Percentiles rank a stretch among this genome's conserved stretches.
These are phyloP conservation scores for Aureobasidium sp. DNA, from an alignment of 2,329 filamentous ascomycete genomes.

Conservation along the genomic window DNA sequence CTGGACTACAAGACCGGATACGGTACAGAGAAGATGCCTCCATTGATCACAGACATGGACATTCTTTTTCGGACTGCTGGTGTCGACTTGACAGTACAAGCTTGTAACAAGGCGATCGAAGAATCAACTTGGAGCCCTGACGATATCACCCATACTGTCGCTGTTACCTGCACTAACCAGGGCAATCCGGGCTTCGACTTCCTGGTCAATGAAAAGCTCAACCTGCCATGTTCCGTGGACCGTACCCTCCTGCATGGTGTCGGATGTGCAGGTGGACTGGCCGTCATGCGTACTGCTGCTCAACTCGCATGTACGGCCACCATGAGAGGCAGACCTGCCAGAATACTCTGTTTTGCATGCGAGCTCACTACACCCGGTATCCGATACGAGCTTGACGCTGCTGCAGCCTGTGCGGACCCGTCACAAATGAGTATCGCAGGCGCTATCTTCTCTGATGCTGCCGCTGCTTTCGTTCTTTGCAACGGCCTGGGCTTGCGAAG, in stretches of 20 bases:
- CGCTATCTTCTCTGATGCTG: slow-evolving; percentile 62
- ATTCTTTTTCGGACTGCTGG: neutral
- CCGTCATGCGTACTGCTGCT: slow-evolving; percentile 39
- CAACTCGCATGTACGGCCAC: slow-evolving; percentile 58
- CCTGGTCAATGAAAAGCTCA: slow-evolving; percentile 28
- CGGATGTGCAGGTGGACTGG: slow-evolving; percentile 33
- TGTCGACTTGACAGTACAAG: neutral
- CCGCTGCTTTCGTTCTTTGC: slow-evolving; percentile 56
- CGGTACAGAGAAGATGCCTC: neutral
- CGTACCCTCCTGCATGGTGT: slow-evolving; percentile 31
- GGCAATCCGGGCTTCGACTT: slow-evolving; percentile 34
- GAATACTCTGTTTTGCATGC: slow-evolving; percentile 57
- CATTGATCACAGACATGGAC: neutral
- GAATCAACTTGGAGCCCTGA: neutral
- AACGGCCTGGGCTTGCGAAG: slow-evolving; percentile 48
- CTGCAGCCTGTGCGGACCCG: slow-evolving; percentile 42
- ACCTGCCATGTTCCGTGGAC: slow-evolving; percentile 25
- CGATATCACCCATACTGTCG: slow-evolving; percentile 32
- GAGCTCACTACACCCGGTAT: slow-evolving; percentile 48
- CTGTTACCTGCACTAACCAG: slow-evolving; percentile 31
- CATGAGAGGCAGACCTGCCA: slow-evolving; percentile 50
- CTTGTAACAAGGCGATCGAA: neutral
- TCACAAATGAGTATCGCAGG: slow-evolving; percentile 58
- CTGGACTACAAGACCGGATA: neutral
- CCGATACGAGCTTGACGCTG: slow-evolving; percentile 48